Percentiles rank a stretch among this genome's conserved stretches.
Evolutionary conservation across 1,284 basidiomycete species (phyloP).

Genomic region (Puccinia coronata): DNA sequence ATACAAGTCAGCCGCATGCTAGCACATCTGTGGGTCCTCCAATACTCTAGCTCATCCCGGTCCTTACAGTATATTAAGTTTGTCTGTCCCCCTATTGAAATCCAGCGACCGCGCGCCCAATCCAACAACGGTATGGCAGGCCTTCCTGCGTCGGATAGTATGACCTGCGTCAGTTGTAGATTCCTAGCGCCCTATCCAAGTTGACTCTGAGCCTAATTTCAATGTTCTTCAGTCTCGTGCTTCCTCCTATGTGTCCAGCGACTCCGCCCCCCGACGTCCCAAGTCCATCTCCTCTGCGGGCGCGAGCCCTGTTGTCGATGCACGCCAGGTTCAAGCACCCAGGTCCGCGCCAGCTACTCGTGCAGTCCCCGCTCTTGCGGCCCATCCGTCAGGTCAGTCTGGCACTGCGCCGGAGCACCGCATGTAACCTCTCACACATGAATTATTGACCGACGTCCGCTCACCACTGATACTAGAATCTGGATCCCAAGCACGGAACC

Average conservation of each 20-base stretch:
- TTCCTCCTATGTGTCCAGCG: neutral
- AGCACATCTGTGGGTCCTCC: conserved; percentile 12
- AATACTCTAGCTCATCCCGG: neutral
- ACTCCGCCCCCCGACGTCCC: conserved; percentile 8
- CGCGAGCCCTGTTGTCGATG: neutral
- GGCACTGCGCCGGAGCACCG: too few relatives aligned
- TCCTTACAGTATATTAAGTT: neutral
- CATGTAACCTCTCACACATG: too few relatives aligned
- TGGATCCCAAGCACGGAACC: neutral
- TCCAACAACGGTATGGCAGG: neutral
- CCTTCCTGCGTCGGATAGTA: neutral
- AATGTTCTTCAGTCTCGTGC: neutral
- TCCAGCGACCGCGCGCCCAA: neutral
- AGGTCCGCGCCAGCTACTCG: neutral
- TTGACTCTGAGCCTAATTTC: conserved; percentile 1
- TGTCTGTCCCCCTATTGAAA: neutral
- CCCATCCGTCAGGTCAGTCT: neutral
- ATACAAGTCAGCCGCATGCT: neutral
- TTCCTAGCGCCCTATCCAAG: neutral
- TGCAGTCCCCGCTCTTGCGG: neutral
- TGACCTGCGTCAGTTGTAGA: conserved; percentile 19
- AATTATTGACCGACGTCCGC: neutral
- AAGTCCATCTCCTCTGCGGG: neutral
- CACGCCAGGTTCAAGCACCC: neutral
- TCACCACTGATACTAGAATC: neutral